These are phyloP conservation scores for Pseudocercospora cruenta DNA, from an alignment of 2,329 filamentous ascomycete genomes.

Conservation along the genomic window DNA sequence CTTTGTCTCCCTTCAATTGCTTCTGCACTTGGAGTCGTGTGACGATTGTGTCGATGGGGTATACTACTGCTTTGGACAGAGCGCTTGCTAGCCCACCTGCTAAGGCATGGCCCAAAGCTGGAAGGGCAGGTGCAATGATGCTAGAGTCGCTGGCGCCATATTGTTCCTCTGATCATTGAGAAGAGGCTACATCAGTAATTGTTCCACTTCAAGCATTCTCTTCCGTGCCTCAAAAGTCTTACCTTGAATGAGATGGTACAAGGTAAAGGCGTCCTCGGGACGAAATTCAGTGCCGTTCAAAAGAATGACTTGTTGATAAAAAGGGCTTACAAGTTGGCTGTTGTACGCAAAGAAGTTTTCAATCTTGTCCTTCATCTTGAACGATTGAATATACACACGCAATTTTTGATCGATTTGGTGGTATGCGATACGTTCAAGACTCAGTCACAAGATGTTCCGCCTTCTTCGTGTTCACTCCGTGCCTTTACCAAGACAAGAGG, in stretches of 20 bases:
- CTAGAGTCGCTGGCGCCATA: conserved; percentile 11
- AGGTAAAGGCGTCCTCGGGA: conserved; percentile 37
- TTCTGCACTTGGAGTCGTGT: conserved; percentile 81
- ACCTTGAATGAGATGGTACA: conserved; percentile 35
- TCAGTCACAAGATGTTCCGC: not conserved
- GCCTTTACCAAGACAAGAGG: conserved; percentile 1
- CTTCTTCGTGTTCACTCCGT: conserved; percentile 1
- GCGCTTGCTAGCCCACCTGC: conserved; percentile 79
- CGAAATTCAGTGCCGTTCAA: conserved; percentile 26
- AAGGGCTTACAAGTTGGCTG: conserved; percentile 29
- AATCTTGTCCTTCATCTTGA: conserved; percentile 26
- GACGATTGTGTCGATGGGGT: conserved; percentile 80
- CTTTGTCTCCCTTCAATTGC: conserved; percentile 51
- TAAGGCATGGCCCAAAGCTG: conserved; percentile 78
- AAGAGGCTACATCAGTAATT: not conserved
- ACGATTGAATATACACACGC: not conserved
- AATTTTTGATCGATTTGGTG: not conserved
- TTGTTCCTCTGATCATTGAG: conserved; percentile 14
- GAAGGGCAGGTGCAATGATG: conserved; percentile 55
- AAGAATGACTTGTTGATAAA: conserved; percentile 21
- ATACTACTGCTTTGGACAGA: conserved; percentile 75
- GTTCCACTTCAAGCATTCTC: not conserved
- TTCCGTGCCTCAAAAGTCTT: conserved; percentile 9
- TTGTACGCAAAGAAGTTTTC: conserved; percentile 29
- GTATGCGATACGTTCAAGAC: conserved; percentile 3